phyloP scores from a whole-genome alignment of 2,329 filamentous ascomycete species.

The Stagonosporopsis tanaceti region DNA sequence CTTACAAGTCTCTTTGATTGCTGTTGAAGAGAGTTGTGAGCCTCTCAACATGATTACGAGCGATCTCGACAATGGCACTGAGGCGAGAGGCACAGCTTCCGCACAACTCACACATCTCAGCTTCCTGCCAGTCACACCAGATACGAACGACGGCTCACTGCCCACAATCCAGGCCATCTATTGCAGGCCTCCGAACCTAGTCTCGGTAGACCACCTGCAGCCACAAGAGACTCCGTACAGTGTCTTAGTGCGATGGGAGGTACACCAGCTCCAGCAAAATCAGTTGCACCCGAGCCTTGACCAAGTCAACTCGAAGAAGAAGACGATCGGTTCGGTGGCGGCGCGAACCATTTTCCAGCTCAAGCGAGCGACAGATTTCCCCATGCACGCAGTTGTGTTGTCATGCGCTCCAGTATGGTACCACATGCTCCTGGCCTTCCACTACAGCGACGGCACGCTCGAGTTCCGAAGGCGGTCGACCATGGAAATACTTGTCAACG shows the following conservation, averaged over 20 bases:
- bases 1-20: constrained; percentile 40
- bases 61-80: constrained; percentile 34
- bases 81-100: constrained; percentile 38
- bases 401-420: constrained; percentile 73
- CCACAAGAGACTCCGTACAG: constrained; percentile 73
- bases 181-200: constrained; percentile 60
- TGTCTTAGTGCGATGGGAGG: constrained; percentile 83
- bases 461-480: constrained; percentile 80
- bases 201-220: constrained; percentile 56
- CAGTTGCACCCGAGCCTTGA: constrained; percentile 78
- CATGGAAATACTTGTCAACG: constrained; percentile 72
- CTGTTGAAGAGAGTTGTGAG: constrained; percentile 42
- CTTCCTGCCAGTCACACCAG: constrained; percentile 72
- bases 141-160: constrained; percentile 65
- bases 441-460: constrained; percentile 80
- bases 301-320: constrained; percentile 73
- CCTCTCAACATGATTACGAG: constrained; percentile 35
- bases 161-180: constrained; percentile 78
- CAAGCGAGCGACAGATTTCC: constrained; percentile 70
- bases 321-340: constrained; percentile 54
- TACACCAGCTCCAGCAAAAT: constrained; percentile 69
- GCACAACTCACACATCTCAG: constrained; percentile 73
- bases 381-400: constrained; percentile 74
- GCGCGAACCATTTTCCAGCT: constrained; percentile 48
- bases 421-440: constrained; percentile 75